Conservation (phyloP, 352 stramenopile species). For the Pythium brachiatum region DNA sequence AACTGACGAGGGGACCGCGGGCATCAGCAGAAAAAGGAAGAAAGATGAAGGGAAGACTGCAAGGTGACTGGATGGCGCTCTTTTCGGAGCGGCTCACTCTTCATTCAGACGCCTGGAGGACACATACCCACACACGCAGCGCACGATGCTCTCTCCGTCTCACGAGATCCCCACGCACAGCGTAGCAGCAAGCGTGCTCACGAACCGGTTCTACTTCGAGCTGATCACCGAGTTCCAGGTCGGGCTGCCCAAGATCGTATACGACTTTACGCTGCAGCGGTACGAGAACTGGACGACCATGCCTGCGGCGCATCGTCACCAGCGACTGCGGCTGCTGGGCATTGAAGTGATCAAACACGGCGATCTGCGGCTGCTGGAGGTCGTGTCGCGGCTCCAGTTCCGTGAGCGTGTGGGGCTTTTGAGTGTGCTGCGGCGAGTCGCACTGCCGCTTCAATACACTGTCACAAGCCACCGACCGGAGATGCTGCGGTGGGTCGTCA, state of each 20-base stretch:
- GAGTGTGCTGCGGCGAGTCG: conserved; percentile 5
- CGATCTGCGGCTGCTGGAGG: conserved; percentile 12
- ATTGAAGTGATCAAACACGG: conserved; percentile 17
- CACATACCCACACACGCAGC: not conserved
- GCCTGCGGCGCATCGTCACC: conserved; percentile 1
- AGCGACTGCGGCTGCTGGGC: conserved; percentile 12
- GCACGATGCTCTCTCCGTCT: not conserved
- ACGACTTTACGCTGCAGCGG: conserved; percentile 8
- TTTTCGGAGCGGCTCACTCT: not conserved
- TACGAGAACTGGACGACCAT: conserved; percentile 6
- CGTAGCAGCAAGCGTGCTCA: conserved; percentile 8
- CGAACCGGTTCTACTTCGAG: conserved; percentile 9
- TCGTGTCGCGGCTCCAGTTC: conserved; percentile 1
- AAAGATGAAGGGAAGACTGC: not conserved
- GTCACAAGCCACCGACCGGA: conserved; percentile 7
- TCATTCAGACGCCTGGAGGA: not conserved
- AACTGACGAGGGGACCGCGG: not conserved
- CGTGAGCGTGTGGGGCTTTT: conserved; percentile 8
- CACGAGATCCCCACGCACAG: not conserved
- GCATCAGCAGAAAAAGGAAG: not conserved
- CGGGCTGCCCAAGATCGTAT: conserved; percentile 9
- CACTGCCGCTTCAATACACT: conserved; percentile 18
- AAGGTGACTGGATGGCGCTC: no score
- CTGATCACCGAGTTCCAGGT: conserved; percentile 17
- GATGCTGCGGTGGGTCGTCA: conserved; percentile 15